Conservation (phyloP, 2,329 filamentous ascomycete species). For the Colletotrichum scovillei region DNA sequence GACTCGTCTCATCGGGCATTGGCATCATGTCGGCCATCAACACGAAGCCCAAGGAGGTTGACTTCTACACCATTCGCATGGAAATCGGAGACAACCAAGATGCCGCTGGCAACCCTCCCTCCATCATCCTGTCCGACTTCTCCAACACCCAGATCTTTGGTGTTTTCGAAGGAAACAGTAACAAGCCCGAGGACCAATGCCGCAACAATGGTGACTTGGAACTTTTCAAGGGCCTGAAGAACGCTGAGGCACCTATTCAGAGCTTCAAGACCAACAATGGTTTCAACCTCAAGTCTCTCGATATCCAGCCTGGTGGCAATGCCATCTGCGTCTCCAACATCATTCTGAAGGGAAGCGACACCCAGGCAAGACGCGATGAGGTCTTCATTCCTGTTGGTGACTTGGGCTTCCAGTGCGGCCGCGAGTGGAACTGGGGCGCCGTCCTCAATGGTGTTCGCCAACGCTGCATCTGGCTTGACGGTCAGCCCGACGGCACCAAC, state of each 20-base stretch:
- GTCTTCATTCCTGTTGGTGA: conserved; percentile 20
- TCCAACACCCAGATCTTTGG: conserved; percentile 6
- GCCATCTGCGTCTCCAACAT: conserved; percentile 22
- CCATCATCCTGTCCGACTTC: conserved; percentile 18
- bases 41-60: conserved; percentile 12
- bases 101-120: conserved; percentile 14
- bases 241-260: conserved; percentile 15
- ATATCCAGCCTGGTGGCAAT: conserved; percentile 21
- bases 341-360: conserved; percentile 16
- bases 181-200: conserved; percentile 12
- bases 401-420: conserved; percentile 16
- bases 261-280: conserved; percentile 16
- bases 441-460: conserved; percentile 11
- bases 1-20: conserved; percentile 8
- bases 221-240: conserved; percentile 11
- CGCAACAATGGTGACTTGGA: conserved; percentile 2
- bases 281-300: conserved; percentile 18
- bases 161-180: conserved; percentile 11
- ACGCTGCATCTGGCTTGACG: conserved; percentile 21
- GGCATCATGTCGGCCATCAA: conserved; percentile 7
- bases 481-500: conserved; percentile 18
- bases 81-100: conserved; percentile 20
- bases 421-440: conserved; percentile 18
- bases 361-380: conserved; percentile 12
- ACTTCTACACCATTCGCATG: conserved; percentile 18